phyloP scores from a whole-genome alignment of 495 filamentous ascomycete genomes.

The Xylaria venustula region DNA sequence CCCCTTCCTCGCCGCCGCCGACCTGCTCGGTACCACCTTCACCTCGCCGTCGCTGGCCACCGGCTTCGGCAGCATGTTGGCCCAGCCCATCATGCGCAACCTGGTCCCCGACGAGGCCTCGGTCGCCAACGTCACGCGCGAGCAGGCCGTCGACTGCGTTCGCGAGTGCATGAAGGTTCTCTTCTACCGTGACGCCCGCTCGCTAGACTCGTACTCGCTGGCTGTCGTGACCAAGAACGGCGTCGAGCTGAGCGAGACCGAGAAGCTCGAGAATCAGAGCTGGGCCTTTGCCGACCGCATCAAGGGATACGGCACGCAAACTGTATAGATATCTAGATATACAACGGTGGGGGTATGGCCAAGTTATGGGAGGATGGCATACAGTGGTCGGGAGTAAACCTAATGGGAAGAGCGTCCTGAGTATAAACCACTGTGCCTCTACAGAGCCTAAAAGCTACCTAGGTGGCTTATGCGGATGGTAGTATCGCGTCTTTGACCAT shows the following conservation, averaged over 20 bases:
- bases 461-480: too few species aligned
- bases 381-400: too few species aligned
- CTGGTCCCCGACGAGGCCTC: slow-evolving; percentile 77
- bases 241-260: slow-evolving; percentile 77
- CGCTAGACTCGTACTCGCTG: slow-evolving; percentile 86
- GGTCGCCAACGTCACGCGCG: slow-evolving; percentile 65
- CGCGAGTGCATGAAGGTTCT: slow-evolving; percentile 97
- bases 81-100: slow-evolving; percentile 83
- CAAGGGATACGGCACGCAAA: slow-evolving; percentile 54
- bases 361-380: not conserved
- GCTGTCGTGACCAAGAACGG: slow-evolving; percentile 83
- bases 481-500: not conserved
- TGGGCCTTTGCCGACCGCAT: slow-evolving; percentile 95
- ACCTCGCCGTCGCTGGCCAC: slow-evolving; percentile 83
- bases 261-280: slow-evolving; percentile 75
- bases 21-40: slow-evolving; percentile 92
- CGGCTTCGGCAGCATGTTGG: slow-evolving; percentile 89
- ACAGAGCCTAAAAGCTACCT: not conserved
- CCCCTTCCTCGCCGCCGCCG: slow-evolving; percentile 86
- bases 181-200: slow-evolving; percentile 94
- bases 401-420: too few species aligned
- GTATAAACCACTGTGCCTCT: not conserved
- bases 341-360: not conserved
- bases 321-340: slow-evolving; percentile 30
- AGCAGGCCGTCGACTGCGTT: slow-evolving; percentile 75